These are phyloP conservation scores for Trypanosoma melophagium DNA, from an alignment of 208 protist genomes.

Conservation along the genomic window DNA sequence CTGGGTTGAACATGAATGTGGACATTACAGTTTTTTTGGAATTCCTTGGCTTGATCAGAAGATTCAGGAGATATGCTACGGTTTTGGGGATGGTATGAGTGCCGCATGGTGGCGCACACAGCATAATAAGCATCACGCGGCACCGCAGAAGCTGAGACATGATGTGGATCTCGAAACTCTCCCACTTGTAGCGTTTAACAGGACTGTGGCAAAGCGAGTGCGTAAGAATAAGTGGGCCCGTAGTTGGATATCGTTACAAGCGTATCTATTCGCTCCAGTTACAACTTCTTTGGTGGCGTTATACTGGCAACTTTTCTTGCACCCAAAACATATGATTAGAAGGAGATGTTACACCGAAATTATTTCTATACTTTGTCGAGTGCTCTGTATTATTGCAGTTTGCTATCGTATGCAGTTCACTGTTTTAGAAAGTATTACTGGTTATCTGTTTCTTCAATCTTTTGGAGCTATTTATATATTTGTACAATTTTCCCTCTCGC, in stretches of 20 bases:
- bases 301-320: slow-evolving; percentile 78
- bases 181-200: slow-evolving; percentile 82
- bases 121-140: slow-evolving; percentile 82
- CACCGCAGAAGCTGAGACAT: slow-evolving; percentile 69
- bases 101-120: slow-evolving; percentile 75
- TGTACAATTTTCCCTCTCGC: slow-evolving; percentile 72
- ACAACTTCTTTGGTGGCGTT: slow-evolving; percentile 69
- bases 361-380: slow-evolving; percentile 42
- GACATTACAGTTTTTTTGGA: slow-evolving; percentile 70
- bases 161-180: slow-evolving; percentile 79
- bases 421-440: slow-evolving; percentile 37
- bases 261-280: slow-evolving; percentile 67
- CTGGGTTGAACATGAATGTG: slow-evolving; percentile 80
- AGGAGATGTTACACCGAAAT: slow-evolving; percentile 62
- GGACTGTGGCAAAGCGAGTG: slow-evolving; percentile 40
- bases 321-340: slow-evolving; percentile 64
- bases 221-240: slow-evolving; percentile 39
- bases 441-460: slow-evolving; percentile 53
- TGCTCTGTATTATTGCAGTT: slow-evolving; percentile 37
- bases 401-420: slow-evolving; percentile 44
- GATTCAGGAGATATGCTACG: slow-evolving; percentile 69
- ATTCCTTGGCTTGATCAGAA: slow-evolving; percentile 56
- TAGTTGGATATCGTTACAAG: slow-evolving; percentile 65
- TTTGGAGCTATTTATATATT: slow-evolving; percentile 79
- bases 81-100: slow-evolving; percentile 72